Evolutionary conservation across 108 stramenopile species (phyloP), one percentile per base, ranked within the genome.

Genomic region (Stephanodiscus minutulus): DNA sequence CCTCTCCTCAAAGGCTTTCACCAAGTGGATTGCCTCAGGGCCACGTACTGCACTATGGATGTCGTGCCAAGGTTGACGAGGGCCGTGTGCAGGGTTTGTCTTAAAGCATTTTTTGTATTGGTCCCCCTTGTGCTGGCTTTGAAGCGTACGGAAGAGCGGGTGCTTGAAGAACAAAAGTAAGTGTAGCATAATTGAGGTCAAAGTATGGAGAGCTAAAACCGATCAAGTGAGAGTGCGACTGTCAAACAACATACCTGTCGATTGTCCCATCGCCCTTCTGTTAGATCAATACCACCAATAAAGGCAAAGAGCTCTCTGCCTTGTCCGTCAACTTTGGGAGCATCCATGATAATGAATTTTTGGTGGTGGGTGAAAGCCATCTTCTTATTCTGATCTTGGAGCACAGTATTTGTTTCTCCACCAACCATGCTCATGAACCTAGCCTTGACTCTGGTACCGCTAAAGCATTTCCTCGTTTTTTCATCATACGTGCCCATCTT

Each of bases 271-370:
- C 89, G 66, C 21, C 89, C 89, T 43, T 83, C 60, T 0, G 80
- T 75, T 11, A 90, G 49, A 73, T 90, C 89, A 55, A 88, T 85
- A 24, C 89, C 89, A n/a, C 89, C 89, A 41, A 86, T 76, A 58
- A 87, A 88, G 1, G 84, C 85, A 12, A 85, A 28, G 37, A 81
- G 61, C 49, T 80, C 79, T 29, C 46, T 53, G 7, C 57, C 73
- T 9, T 44, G 56, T 35, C 68, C 73, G 44, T 73, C 63, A 44
- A 22, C n/a, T 52, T 69, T 77, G 5, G 79, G 74, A 22, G 70
- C 28, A 66, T 83, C 83, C 73, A 79, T 72, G 18, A 83, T 71
- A 22, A 83, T 64, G 21, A 65, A 74, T 36, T 83, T 83, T 65
- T 83, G 83, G 48, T 83, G 83, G 25, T 83, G 83, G 24, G 83